Conservation (phyloP, 139 green algal species). For the Closterium sp. region DNA sequence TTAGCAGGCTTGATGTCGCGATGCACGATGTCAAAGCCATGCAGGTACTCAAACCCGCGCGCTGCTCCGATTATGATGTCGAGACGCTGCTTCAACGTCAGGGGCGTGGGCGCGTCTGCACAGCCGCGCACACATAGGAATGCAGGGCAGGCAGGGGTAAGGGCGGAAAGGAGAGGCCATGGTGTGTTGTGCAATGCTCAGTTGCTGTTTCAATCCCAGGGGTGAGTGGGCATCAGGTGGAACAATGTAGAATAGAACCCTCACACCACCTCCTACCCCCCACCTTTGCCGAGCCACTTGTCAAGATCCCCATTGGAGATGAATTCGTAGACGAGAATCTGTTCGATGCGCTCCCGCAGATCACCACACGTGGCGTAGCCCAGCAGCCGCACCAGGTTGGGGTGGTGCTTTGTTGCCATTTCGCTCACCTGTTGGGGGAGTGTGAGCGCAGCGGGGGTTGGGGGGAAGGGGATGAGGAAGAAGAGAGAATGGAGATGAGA, state of each 20-base stretch:
- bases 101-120: background rate
- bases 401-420: background rate
- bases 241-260: too few relatives aligned
- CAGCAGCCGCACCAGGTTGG: background rate
- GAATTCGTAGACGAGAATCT: background rate
- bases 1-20: background rate
- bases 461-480: background rate
- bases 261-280: too few relatives aligned
- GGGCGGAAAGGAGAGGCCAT: too few relatives aligned
- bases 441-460: background rate
- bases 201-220: too few relatives aligned
- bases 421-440: background rate
- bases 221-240: too few relatives aligned
- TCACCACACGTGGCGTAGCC: background rate
- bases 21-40: background rate
- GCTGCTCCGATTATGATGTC: background rate
- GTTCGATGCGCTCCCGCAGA: background rate
- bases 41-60: background rate
- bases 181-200: too few relatives aligned
- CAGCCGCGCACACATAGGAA: too few relatives aligned
- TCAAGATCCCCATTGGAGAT: background rate
- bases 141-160: too few relatives aligned
- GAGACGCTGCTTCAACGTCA: background rate
- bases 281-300: background rate
- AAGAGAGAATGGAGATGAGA: too few relatives aligned